Percentiles rank a stretch among this genome's conserved stretches.
These are phyloP conservation scores for Saturnispora dispora DNA, from an alignment of 805 yeast species.

Conservation along the genomic window DNA sequence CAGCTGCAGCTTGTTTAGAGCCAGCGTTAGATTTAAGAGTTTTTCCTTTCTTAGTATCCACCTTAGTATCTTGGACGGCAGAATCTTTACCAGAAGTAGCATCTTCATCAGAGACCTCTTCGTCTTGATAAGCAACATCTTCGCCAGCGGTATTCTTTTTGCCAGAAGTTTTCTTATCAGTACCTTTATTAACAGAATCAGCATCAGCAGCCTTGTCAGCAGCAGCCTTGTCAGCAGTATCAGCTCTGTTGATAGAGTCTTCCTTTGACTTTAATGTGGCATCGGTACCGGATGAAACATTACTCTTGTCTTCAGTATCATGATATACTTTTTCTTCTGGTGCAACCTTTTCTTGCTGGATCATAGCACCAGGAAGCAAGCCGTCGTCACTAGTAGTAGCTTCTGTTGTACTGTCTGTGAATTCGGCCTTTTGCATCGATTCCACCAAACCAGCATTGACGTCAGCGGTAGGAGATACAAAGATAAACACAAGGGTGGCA, in stretches of 20 bases:
- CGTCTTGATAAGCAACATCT: background rate
- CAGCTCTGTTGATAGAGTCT: slow-evolving; percentile 8
- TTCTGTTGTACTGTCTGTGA: slow-evolving; percentile 5
- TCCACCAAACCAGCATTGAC: background rate
- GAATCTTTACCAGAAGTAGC: background rate
- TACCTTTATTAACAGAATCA: background rate
- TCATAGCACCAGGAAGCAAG: slow-evolving; percentile 14
- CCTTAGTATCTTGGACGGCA: background rate
- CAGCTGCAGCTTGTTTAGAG: background rate
- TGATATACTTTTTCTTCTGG: slow-evolving; percentile 6
- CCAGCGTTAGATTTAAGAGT: background rate
- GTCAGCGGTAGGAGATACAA: background rate
- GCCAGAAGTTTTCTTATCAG: background rate
- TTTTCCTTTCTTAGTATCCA: background rate
- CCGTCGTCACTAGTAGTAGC: slow-evolving; percentile 6
- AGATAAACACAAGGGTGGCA: slow-evolving; percentile 4
- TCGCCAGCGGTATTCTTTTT: background rate
- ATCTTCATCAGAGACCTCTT: background rate
- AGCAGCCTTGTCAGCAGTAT: slow-evolving; percentile 1
- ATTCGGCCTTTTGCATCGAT: slow-evolving; percentile 8
- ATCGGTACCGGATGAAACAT: slow-evolving; percentile 12
- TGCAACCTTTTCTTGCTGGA: slow-evolving; percentile 11
- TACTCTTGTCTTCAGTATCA: slow-evolving; percentile 7
- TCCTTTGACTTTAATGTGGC: slow-evolving; percentile 13
- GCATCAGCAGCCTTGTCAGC: background rate